A percentile compares a stretch with the other conserved stretches of the same genome.
These are phyloP conservation scores for Terfezia claveryi DNA, from an alignment of 495 filamentous ascomycete genomes.

Conservation along the genomic window DNA sequence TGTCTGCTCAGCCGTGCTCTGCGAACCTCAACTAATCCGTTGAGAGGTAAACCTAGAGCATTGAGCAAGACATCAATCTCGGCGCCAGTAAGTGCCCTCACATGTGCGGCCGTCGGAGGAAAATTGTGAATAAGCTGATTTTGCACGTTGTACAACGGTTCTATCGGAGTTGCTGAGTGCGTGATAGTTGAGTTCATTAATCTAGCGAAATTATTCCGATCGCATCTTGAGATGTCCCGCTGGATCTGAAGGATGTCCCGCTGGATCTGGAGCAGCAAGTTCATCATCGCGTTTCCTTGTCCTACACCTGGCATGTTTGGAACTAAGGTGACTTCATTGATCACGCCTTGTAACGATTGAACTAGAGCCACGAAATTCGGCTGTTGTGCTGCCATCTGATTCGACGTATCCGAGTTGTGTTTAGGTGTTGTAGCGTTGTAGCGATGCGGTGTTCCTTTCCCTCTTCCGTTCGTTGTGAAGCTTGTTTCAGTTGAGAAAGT, in stretches of 20 bases:
- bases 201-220: not conserved
- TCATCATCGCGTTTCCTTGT: not conserved
- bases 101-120: not conserved
- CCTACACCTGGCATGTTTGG: slow-evolving; percentile 1
- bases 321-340: slow-evolving; percentile 2
- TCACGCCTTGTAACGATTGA: not conserved
- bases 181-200: slow-evolving; percentile 2
- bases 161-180: not conserved
- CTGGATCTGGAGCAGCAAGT: not conserved
- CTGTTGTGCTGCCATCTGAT: not conserved
- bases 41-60: no score
- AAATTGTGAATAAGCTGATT: not conserved
- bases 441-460: no score
- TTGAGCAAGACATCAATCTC: not conserved
- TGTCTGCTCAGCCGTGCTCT: no score
- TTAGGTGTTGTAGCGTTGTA: no score
- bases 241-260: slow-evolving; percentile 1
- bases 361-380: not conserved
- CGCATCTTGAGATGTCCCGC: not conserved
- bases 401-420: not conserved
- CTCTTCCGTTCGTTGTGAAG: no score
- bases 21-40: no score
- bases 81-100: not conserved
- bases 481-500: no score
- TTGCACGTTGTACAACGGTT: not conserved